These are phyloP conservation scores for Scheffersomyces stambukii DNA, from an alignment of 1,139 yeast species.

Conservation along the genomic window DNA sequence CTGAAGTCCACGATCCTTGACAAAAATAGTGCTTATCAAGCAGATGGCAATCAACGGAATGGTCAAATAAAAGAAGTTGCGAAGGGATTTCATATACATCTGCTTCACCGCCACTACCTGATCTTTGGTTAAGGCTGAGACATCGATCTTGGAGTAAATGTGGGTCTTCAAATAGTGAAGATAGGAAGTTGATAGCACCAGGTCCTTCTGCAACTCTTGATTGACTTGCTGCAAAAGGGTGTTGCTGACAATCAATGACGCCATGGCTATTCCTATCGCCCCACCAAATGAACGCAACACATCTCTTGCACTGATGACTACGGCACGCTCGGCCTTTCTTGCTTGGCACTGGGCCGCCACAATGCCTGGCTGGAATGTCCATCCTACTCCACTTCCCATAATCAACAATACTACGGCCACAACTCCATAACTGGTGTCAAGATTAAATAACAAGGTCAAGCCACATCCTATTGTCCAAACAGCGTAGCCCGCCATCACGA, in stretches of 20 bases:
- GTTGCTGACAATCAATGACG: constrained; percentile 40
- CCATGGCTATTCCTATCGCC: constrained; percentile 46
- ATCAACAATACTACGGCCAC: constrained; percentile 31
- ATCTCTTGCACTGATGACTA: constrained; percentile 49
- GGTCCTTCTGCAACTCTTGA: constrained; percentile 8
- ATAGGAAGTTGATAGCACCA: constrained; percentile 12
- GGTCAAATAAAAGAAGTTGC: constrained; percentile 35
- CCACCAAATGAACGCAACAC: constrained; percentile 53
- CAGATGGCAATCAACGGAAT: constrained; percentile 43
- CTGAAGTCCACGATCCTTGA: constrained; percentile 40
- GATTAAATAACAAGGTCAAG: constrained; percentile 30
- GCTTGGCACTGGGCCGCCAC: constrained; percentile 51
- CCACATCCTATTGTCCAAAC: constrained; percentile 41
- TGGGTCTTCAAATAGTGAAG: constrained; percentile 21
- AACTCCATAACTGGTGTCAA: constrained; percentile 24
- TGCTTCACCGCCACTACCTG: constrained; percentile 24
- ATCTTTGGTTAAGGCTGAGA: constrained; percentile 15
- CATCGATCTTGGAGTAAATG: constrained; percentile 30
- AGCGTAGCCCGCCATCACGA: constrained; percentile 38
- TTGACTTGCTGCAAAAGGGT: constrained; percentile 24
- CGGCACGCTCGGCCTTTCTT: constrained; percentile 44
- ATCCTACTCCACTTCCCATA: constrained; percentile 48
- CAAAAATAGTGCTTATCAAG: constrained; percentile 28
- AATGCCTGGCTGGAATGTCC: constrained; percentile 52
- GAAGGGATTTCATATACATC: constrained; percentile 35